Percentiles rank a stretch among this genome's conserved stretches.
phyloP scores from a whole-genome alignment of 345 rosid species.

The Sapria himalayana region DNA sequence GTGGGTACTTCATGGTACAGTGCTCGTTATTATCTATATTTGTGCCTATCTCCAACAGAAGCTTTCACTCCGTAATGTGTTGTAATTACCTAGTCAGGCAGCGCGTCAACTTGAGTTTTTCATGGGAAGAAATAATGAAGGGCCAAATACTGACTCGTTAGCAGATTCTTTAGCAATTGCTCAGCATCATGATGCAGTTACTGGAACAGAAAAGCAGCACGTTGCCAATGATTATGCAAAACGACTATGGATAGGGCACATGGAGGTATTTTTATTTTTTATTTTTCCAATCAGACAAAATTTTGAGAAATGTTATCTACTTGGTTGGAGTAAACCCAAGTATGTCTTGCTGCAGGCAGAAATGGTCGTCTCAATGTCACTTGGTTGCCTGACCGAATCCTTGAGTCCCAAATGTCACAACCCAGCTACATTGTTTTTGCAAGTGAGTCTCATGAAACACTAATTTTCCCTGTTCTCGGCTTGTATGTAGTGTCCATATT shows the following conservation, averaged over 20 bases:
- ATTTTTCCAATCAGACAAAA: too few relatives aligned
- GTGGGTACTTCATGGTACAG: constrained; percentile 77
- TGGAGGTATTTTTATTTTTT: constrained; percentile 27
- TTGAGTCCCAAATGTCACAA: constrained; percentile 12
- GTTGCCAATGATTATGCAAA: constrained; percentile 88
- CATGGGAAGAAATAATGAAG: constrained; percentile 39
- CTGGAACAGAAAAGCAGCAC: constrained; percentile 83
- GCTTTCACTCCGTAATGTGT: constrained; percentile 4
- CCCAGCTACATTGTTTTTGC: constrained; percentile 34
- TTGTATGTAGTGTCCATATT: too few relatives aligned
- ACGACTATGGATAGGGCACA: constrained; percentile 67
- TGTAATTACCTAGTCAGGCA: constrained; percentile 27
- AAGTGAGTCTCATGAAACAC: too few relatives aligned
- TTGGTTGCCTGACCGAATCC: constrained; percentile 44
- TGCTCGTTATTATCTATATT: constrained; percentile 4
- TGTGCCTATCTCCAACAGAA: constrained; percentile 1
- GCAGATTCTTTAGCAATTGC: constrained; percentile 90
- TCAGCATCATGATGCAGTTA: constrained; percentile 94
- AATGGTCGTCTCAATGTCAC: constrained; percentile 56
- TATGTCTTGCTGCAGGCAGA: constrained; percentile 40
- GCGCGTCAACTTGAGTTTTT: constrained; percentile 87
- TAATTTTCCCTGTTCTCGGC: too few relatives aligned
- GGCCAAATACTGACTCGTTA: constrained; percentile 56
- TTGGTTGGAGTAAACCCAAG: not conserved
- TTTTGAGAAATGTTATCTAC: not conserved